Evolutionary conservation across 1,284 basidiomycete species (phyloP).

Genomic region (Cutaneotrichosporon cavernicola): DNA sequence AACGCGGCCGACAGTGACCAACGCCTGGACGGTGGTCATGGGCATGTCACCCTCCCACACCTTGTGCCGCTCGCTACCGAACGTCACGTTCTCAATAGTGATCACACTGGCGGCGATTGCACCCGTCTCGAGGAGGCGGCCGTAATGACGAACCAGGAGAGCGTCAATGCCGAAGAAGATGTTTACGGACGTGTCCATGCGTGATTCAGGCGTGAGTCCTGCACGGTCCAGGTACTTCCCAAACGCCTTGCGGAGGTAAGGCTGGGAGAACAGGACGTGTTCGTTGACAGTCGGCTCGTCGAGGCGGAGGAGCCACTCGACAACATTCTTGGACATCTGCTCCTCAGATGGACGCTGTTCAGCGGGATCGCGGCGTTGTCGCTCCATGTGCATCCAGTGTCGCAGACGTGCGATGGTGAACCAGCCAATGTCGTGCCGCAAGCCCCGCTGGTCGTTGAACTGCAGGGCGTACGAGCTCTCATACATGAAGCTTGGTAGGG

Average conservation of each 20-base stretch:
- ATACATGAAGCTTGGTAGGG: conserved; percentile 37
- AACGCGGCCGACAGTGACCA: conserved; percentile 28
- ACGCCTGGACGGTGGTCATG: conserved; percentile 21
- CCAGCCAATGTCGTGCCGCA: conserved; percentile 46
- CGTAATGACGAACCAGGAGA: conserved; percentile 32
- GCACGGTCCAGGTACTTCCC: conserved; percentile 21
- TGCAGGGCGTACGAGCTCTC: conserved; percentile 46
- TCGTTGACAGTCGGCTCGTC: conserved; percentile 34
- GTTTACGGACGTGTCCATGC: conserved; percentile 18
- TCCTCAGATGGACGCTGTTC: neutral
- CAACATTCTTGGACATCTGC: conserved; percentile 28
- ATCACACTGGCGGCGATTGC: conserved; percentile 28
- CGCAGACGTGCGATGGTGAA: conserved; percentile 40
- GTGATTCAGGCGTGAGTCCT: conserved; percentile 13
- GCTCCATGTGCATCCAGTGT: conserved; percentile 34
- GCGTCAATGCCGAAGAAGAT: conserved; percentile 28
- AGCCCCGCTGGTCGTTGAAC: conserved; percentile 38
- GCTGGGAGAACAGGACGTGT: conserved; percentile 29
- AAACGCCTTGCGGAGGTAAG: conserved; percentile 37
- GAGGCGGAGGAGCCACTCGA: conserved; percentile 26
- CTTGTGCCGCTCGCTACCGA: conserved; percentile 17
- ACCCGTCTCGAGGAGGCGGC: conserved; percentile 26
- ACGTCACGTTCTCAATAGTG: conserved; percentile 23
- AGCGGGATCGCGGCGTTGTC: neutral
- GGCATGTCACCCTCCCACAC: conserved; percentile 25